Evolutionary conservation across 768 basidiomycete genomes (phyloP).

Genomic region (Obba rivulosa): DNA sequence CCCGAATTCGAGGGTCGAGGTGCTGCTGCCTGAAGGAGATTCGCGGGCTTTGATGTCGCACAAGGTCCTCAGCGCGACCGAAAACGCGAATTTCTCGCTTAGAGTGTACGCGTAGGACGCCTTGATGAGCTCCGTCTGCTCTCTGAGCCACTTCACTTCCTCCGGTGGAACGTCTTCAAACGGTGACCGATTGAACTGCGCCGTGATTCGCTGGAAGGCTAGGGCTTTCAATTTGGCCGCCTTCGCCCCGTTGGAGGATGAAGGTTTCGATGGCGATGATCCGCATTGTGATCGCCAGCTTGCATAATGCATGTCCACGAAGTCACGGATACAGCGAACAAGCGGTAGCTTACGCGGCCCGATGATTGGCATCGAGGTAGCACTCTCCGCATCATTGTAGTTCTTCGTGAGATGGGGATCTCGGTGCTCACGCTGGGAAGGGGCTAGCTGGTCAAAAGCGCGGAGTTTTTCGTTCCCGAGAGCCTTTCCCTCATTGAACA

Average conservation of each 20-base stretch:
- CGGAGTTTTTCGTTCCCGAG: slow-evolving; percentile 31
- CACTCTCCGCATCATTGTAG: slow-evolving; percentile 25
- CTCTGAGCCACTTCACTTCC: neutral
- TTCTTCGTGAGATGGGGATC: slow-evolving; percentile 35
- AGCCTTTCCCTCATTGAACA: slow-evolving; percentile 24
- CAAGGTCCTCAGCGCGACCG: slow-evolving; percentile 46
- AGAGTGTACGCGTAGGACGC: slow-evolving; percentile 47
- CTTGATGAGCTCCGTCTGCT: slow-evolving; percentile 1
- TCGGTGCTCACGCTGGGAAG: neutral
- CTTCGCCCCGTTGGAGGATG: too few species aligned
- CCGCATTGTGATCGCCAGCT: neutral
- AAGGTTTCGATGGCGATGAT: neutral
- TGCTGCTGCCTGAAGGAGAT: neutral
- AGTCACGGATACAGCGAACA: neutral
- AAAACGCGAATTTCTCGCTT: slow-evolving; percentile 40
- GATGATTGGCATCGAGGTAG: neutral
- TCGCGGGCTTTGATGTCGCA: slow-evolving; percentile 52
- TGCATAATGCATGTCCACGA: neutral
- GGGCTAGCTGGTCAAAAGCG: slow-evolving; percentile 25
- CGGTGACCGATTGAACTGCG: neutral
- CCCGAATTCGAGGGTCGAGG: slow-evolving; percentile 12
- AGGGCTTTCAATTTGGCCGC: neutral
- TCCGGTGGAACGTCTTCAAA: neutral
- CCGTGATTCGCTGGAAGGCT: neutral
- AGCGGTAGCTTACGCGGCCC: neutral